These are phyloP conservation scores for Hymenoscyphus scutula DNA, from an alignment of 2,329 filamentous ascomycete genomes.

Conservation along the genomic window DNA sequence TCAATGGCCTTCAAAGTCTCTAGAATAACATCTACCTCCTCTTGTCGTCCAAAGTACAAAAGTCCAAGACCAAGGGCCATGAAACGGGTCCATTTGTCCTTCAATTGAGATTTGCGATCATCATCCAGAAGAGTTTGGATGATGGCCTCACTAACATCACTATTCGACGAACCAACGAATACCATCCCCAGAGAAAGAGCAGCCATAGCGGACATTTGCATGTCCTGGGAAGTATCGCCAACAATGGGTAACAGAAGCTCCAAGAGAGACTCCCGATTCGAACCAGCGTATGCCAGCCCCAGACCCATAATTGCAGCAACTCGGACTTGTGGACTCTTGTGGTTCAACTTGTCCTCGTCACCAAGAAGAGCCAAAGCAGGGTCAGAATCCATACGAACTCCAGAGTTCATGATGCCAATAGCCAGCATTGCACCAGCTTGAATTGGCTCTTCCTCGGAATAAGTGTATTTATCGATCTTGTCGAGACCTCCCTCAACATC, in stretches of 20 bases:
- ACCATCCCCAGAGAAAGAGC: slow-evolving; percentile 86
- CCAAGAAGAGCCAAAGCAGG: slow-evolving; percentile 84
- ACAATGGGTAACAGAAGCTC: slow-evolving; percentile 85
- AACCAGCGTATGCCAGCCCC: slow-evolving; percentile 90
- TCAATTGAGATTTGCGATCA: slow-evolving; percentile 83
- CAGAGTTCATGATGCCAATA: slow-evolving; percentile 93
- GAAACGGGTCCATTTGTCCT: slow-evolving; percentile 98
- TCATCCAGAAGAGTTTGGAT: slow-evolving; percentile 92
- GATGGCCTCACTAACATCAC: slow-evolving; percentile 88
- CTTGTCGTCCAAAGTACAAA: slow-evolving; percentile 93
- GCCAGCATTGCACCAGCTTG: slow-evolving; percentile 89
- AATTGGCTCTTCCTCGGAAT: slow-evolving; percentile 77
- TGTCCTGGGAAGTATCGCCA: slow-evolving; percentile 76
- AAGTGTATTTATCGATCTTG: slow-evolving; percentile 93
- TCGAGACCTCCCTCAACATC: slow-evolving; percentile 90
- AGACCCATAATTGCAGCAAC: slow-evolving; percentile 93
- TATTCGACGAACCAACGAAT: slow-evolving; percentile 88
- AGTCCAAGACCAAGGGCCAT: slow-evolving; percentile 90
- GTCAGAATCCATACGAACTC: slow-evolving; percentile 84
- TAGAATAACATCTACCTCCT: slow-evolving; percentile 96
- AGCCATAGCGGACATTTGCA: slow-evolving; percentile 96
- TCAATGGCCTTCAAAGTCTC: slow-evolving; percentile 97
- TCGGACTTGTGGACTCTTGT: slow-evolving; percentile 73
- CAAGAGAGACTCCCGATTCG: slow-evolving; percentile 85
- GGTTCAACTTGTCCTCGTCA: slow-evolving; percentile 74